Conservation (phyloP, 164 flowering plant genomes). For the Macadamia integrifolia region DNA sequence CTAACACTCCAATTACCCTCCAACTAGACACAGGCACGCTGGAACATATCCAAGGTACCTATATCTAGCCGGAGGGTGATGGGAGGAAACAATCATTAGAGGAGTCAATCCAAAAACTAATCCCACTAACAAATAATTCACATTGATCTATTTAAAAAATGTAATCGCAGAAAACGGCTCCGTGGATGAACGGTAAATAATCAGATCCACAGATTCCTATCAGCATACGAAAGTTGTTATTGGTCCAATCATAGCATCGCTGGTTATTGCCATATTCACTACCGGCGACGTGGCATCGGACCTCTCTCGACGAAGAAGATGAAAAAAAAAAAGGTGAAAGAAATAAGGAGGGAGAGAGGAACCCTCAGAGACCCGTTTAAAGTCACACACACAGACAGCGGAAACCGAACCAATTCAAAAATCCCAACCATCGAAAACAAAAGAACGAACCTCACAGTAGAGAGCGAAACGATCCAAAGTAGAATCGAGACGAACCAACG, state of each 20-base stretch:
- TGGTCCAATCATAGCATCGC: constrained; percentile 53
- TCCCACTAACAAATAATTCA: no score
- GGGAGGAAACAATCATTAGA: constrained; percentile 24
- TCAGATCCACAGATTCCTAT: constrained; percentile 56
- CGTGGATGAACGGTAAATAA: constrained; percentile 20
- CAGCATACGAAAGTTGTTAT: constrained; percentile 45
- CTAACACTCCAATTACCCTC: no score
- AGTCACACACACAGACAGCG: constrained; percentile 41
- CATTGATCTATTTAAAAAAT: constrained; percentile 6
- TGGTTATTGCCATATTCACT: constrained; percentile 41
- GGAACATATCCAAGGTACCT: no score
- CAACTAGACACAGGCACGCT: no score
- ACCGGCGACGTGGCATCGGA: constrained; percentile 63
- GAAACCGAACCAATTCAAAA: neutral
- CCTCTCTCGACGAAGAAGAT: constrained; percentile 8
- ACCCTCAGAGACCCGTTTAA: constrained; percentile 46
- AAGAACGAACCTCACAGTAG: neutral
- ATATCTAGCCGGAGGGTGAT: no score
- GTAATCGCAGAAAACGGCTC: constrained; percentile 67
- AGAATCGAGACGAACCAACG: neutral
- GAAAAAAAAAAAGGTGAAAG: neutral
- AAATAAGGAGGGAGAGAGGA: neutral
- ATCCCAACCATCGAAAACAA: neutral
- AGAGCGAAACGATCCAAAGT: neutral
- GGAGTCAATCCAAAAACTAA: constrained; percentile 20